Evolutionary conservation across 129 eudicot genomes (phyloP).

Genomic region (Artemisia annua): DNA sequence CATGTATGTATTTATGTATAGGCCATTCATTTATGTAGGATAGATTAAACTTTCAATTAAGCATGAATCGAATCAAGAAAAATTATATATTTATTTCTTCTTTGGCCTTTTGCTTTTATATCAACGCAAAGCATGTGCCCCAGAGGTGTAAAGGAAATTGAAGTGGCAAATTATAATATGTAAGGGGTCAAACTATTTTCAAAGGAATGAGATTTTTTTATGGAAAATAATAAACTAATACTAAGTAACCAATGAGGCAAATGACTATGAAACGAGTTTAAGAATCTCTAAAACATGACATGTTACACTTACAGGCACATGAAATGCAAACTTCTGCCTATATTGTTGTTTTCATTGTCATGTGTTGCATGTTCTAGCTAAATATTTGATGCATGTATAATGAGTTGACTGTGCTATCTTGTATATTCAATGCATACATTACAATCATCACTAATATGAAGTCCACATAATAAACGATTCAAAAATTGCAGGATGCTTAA

Average conservation of each 20-base stretch:
- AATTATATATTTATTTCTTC: neutral
- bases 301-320: constrained; percentile 12
- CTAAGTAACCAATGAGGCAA: too few relatives aligned
- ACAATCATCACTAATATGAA: neutral
- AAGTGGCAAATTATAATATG: neutral
- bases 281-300: neutral
- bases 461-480: constrained; percentile 8
- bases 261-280: too few relatives aligned
- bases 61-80: neutral
- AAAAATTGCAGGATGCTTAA: constrained; percentile 3
- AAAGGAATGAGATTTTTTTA: neutral
- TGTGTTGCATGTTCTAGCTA: neutral
- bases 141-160: neutral
- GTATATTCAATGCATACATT: constrained; percentile 10
- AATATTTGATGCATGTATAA: constrained; percentile 11
- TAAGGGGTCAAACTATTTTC: constrained; percentile 1
- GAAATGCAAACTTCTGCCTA: constrained; percentile 13
- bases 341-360: neutral
- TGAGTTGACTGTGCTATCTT: constrained; percentile 16
- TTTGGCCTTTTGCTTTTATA: constrained; percentile 8
- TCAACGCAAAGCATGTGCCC: too few relatives aligned
- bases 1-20: neutral
- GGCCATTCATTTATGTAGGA: neutral
- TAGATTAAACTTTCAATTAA: neutral
- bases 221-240: neutral